phyloP scores from a whole-genome alignment of 2,329 filamentous ascomycete species.

The Didymella sp. region DNA sequence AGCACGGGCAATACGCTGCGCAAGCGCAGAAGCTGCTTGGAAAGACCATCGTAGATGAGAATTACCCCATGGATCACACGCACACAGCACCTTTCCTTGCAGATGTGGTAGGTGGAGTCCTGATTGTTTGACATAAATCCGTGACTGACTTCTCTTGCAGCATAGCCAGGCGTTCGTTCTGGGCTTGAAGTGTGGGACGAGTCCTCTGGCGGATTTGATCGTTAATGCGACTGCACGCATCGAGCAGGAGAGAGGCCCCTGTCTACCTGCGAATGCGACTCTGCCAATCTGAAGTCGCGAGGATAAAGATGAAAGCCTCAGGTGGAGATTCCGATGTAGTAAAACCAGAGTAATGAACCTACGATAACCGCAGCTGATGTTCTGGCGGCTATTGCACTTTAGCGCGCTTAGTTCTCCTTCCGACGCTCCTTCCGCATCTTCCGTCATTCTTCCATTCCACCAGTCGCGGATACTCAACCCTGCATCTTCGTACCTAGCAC shows the following conservation, averaged over 20 bases:
- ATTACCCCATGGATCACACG: constrained; percentile 37
- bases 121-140: too few species aligned
- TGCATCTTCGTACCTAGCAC: background rate
- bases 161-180: constrained; percentile 31
- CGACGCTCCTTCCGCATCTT: constrained; percentile 12
- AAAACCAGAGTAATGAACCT: background rate
- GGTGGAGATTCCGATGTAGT: background rate
- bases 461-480: constrained; percentile 4
- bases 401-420: constrained; percentile 7
- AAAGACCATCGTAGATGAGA: constrained; percentile 23
- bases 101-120: constrained; percentile 19
- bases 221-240: constrained; percentile 33
- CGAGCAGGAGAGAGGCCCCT: constrained; percentile 23
- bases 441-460: constrained; percentile 3
- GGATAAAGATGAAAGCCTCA: too few species aligned
- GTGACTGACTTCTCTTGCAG: constrained; percentile 11
- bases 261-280: constrained; percentile 29
- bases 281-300: constrained; percentile 17
- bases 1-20: constrained; percentile 64
- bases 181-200: constrained; percentile 33
- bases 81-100: constrained; percentile 34
- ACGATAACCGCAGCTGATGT: background rate
- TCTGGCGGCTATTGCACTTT: constrained; percentile 3
- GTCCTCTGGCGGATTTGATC: constrained; percentile 26
- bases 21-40: constrained; percentile 40